Conservation (phyloP, 1,284 basidiomycete genomes). For the Sporisorium graminicola region DNA sequence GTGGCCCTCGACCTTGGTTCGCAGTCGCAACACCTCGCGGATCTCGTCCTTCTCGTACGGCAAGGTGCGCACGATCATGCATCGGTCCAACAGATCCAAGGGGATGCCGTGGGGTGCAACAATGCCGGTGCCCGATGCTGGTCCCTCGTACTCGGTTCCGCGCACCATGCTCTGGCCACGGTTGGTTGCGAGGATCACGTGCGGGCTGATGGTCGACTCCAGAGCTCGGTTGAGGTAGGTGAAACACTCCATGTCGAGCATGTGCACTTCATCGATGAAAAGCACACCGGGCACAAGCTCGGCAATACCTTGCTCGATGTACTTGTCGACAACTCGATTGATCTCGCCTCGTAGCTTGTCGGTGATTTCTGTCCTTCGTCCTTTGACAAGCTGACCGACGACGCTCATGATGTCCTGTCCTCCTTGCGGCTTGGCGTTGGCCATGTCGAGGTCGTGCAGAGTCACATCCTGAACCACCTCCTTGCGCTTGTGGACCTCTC, state of each 20-base stretch:
- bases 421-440: slow-evolving; percentile 91
- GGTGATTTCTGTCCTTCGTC: slow-evolving; percentile 92
- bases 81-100: slow-evolving; percentile 91
- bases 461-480: slow-evolving; percentile 98
- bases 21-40: slow-evolving; percentile 84
- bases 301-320: slow-evolving; percentile 97
- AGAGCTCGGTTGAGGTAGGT: slow-evolving; percentile 96
- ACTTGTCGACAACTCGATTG: slow-evolving; percentile 97
- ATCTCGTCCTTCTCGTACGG: slow-evolving; percentile 87
- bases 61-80: slow-evolving; percentile 95
- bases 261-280: slow-evolving; percentile 99
- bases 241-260: slow-evolving; percentile 99
- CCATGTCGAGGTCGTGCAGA: slow-evolving; percentile 94
- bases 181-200: slow-evolving; percentile 96
- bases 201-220: slow-evolving; percentile 95
- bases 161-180: slow-evolving; percentile 90
- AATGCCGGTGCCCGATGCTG: slow-evolving; percentile 76
- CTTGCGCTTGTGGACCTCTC: slow-evolving; percentile 97
- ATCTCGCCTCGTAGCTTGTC: slow-evolving; percentile 96
- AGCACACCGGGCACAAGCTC: slow-evolving; percentile 97
- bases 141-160: slow-evolving; percentile 77
- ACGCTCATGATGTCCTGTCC: slow-evolving; percentile 99
- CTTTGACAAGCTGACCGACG: slow-evolving; percentile 96
- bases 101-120: slow-evolving; percentile 93
- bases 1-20: slow-evolving; percentile 87